These are phyloP conservation scores for Pterocarpus macrocarpus DNA, from an alignment of 306 rosid genomes.

Conservation along the genomic window DNA sequence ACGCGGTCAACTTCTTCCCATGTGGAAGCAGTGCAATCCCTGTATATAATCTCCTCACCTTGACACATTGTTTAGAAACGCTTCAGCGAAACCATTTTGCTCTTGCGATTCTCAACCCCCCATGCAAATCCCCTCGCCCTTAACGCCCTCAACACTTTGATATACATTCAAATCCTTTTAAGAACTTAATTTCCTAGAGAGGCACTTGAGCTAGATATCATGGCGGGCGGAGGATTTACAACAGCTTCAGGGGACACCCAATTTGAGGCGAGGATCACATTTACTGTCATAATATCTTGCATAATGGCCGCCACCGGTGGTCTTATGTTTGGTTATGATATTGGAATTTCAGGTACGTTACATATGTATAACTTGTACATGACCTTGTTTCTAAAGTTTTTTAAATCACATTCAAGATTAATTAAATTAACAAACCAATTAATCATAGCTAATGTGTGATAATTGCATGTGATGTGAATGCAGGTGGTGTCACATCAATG, in stretches of 20 bases:
- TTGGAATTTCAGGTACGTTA: slow-evolving; percentile 63
- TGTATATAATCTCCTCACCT: background rate
- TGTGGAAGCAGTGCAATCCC: too few species aligned
- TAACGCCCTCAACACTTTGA: too few species aligned
- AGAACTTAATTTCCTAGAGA: too few species aligned
- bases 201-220: background rate
- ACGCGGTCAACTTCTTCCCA: too few species aligned
- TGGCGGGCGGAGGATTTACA: slow-evolving; percentile 57
- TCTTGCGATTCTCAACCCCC: too few species aligned
- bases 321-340: slow-evolving; percentile 75
- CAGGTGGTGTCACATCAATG: slow-evolving; percentile 90
- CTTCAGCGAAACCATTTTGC: too few species aligned
- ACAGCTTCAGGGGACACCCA: slow-evolving; percentile 16
- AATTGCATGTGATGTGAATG: background rate
- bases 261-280: slow-evolving; percentile 63
- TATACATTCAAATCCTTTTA: too few species aligned
- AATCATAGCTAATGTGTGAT: background rate
- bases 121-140: too few species aligned
- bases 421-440: background rate
- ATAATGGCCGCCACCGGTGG: slow-evolving; percentile 71
- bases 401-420: background rate
- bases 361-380: too few species aligned
- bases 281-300: slow-evolving; percentile 59
- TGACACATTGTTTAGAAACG: background rate
- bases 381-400: too few species aligned